Evolutionary conservation across 805 yeast species (phyloP).

Genomic region (Yamadazyma scolyti): DNA sequence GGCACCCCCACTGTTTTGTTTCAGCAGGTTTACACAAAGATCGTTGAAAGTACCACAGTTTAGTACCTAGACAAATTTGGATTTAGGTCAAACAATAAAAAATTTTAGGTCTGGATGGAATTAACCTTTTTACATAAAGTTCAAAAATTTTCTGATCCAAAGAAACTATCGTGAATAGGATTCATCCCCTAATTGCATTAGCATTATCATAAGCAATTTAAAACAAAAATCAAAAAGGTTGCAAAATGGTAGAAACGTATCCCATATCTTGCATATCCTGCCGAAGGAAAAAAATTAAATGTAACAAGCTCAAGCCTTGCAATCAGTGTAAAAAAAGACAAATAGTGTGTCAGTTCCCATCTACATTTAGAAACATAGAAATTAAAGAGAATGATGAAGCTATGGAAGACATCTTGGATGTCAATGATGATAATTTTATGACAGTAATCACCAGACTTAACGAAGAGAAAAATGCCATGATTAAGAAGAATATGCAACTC

Average conservation of each 20-base stretch:
- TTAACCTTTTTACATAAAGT: too few species aligned
- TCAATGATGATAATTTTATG: constrained; percentile 1
- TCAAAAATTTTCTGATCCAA: too few species aligned
- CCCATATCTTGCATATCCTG: constrained; percentile 37
- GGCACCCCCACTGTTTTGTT: too few species aligned
- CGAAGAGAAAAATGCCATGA: constrained; percentile 17
- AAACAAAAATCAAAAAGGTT: too few species aligned
- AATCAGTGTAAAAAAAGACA: constrained; percentile 36
- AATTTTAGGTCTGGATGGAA: too few species aligned
- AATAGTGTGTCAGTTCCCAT: constrained; percentile 43
- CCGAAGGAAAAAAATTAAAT: constrained; percentile 32
- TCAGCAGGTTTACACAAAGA: too few species aligned
- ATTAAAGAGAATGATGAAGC: constrained; percentile 14
- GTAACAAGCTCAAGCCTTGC: constrained; percentile 36
- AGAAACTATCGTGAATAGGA: too few species aligned
- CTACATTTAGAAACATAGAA: constrained; percentile 43
- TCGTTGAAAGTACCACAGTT: too few species aligned
- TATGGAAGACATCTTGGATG: constrained; percentile 2
- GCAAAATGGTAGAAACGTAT: constrained; percentile 22
- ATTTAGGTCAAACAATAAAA: too few species aligned
- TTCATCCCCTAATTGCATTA: too few species aligned
- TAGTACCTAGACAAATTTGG: too few species aligned
- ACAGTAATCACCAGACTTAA: constrained; percentile 13
- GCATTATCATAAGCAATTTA: too few species aligned
- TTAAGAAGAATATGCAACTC: constrained; percentile 16